A percentile compares a stretch with the other conserved stretches of the same genome.
phyloP scores from a whole-genome alignment of 768 basidiomycete genomes.

The Harrya chromipes region DNA sequence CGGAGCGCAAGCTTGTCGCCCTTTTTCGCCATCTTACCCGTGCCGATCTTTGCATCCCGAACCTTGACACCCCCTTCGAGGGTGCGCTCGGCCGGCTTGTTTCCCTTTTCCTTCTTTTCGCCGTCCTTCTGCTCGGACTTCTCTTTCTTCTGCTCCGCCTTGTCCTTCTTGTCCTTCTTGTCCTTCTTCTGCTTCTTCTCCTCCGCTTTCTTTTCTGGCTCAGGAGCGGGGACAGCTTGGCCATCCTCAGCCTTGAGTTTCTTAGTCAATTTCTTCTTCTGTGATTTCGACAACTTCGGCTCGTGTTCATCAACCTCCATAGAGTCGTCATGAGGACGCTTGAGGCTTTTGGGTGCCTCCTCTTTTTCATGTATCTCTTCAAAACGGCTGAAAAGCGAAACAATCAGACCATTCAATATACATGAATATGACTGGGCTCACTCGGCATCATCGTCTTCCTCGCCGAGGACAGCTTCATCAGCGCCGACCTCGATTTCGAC shows the following conservation, averaged over 20 bases:
- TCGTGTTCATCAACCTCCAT: conserved; percentile 38
- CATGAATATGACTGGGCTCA: conserved; percentile 30
- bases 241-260: conserved; percentile 68
- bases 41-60: conserved; percentile 73
- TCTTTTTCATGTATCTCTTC: conserved; percentile 58
- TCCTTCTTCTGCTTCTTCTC: conserved; percentile 31
- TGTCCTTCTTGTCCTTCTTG: conserved; percentile 33
- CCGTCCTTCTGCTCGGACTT: conserved; percentile 32
- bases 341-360: conserved; percentile 42
- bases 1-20: conserved; percentile 83
- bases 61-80: conserved; percentile 74
- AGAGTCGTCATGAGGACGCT: conserved; percentile 69
- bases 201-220: conserved; percentile 23
- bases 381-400: conserved; percentile 47
- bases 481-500: conserved; percentile 75
- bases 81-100: conserved; percentile 29
- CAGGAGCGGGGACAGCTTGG: conserved; percentile 34
- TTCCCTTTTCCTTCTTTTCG: conserved; percentile 26
- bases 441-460: conserved; percentile 37
- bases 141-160: conserved; percentile 34
- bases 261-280: conserved; percentile 62
- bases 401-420: not conserved
- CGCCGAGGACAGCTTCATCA: conserved; percentile 57
- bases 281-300: conserved; percentile 46
- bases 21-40: conserved; percentile 82